Base-by-base conservation (phyloP, 2,329 filamentous ascomycete genomes). In the Hymenoscyphus scutula region DNA sequence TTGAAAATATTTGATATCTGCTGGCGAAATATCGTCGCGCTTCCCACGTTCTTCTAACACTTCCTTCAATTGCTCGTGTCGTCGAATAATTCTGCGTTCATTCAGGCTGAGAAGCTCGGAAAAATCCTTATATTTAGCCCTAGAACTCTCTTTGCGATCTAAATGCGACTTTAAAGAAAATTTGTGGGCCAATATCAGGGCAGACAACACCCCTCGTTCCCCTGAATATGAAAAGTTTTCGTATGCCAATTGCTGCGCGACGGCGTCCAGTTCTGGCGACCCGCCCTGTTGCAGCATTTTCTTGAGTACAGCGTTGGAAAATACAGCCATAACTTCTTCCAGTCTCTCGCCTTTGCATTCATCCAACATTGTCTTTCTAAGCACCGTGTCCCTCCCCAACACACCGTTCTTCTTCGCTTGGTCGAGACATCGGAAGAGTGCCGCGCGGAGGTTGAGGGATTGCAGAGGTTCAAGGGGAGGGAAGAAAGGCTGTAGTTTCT, bases 361-460 rank as follows among this genome's bases (percentile, higher is more conserved):
- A 73, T 99, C 95, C 58, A 99, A 80, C 91, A 97, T 97, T 0
- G 92, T 96, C 79, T 97, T 97, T 58, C 95, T 86, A 34, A 98
- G 78, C 0, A 96, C 84, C 0, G 85, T 84, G 72, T 97, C 92
- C 57, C 91, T 83, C 2, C 92, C 91, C 8, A 98, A 80, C 0
- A 89, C 80, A 32, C 92, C 93, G 77, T 86, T 91, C 78, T 96
- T 96, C 79, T 98, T 98, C 64, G 92, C 81, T 58, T 91, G 88
- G 66, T 94, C 90, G 60, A 99, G 84, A 68, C 84, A 87, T 75
- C 92, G 86, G 70, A 93, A 89, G 8, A 97, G 81, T 8, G 91
- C 92, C 34, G 91, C 87, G 58, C 95, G 91, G 6, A 99, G 84
- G 74, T 96, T 97, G 69, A 96, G 81, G 5, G 93, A 97, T 76